phyloP scores from a whole-genome alignment of 257 asterid genomes.

The Oldenlandia corymbosa region DNA sequence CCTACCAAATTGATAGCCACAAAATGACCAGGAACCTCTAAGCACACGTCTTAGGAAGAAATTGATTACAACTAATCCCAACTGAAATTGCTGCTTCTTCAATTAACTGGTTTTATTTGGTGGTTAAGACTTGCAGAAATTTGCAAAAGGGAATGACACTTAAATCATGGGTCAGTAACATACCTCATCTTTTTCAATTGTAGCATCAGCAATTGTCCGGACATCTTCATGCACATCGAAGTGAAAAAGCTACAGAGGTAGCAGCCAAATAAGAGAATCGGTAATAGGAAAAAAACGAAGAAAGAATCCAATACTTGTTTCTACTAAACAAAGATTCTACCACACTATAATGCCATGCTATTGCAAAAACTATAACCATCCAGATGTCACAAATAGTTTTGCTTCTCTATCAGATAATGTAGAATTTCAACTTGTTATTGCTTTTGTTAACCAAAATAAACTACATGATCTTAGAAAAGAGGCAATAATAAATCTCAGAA shows the following conservation, averaged over 20 bases:
- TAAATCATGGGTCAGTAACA: neutral
- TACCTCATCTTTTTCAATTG: slow-evolving; percentile 98
- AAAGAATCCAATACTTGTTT: neutral
- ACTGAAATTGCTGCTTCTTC: neutral
- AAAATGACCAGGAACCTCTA: too few relatives aligned
- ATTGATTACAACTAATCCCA: neutral
- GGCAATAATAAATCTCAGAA: neutral
- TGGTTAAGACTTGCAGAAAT: neutral
- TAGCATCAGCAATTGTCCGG: slow-evolving; percentile 92
- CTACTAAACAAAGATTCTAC: neutral
- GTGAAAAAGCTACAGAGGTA: slow-evolving; percentile 74
- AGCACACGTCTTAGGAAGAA: too few relatives aligned
- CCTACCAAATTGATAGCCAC: too few relatives aligned
- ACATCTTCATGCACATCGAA: slow-evolving; percentile 99
- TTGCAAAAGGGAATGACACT: neutral
- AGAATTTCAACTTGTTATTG: too few relatives aligned
- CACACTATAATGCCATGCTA: neutral
- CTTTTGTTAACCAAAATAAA: too few relatives aligned
- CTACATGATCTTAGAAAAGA: too few relatives aligned
- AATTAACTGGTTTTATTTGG: neutral
- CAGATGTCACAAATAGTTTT: too few relatives aligned
- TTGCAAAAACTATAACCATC: neutral
- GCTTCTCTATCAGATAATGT: too few relatives aligned
- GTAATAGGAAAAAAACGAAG: neutral
- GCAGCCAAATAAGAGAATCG: neutral